Conservation (phyloP, 768 basidiomycete species). For the Gymnopilus junonius region DNA sequence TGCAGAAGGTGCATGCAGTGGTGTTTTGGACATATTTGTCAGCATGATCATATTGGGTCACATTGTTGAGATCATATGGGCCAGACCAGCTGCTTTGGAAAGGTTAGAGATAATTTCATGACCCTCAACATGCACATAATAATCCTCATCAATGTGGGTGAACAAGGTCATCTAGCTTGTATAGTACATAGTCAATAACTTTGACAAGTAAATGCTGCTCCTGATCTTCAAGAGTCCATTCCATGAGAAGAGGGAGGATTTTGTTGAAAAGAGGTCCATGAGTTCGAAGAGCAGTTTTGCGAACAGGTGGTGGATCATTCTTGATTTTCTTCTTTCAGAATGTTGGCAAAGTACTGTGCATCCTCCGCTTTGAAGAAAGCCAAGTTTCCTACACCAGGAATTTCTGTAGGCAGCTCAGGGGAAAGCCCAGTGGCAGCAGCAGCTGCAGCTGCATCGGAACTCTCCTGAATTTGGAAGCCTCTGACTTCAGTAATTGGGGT, state of each 20-base stretch:
- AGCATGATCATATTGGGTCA: slow-evolving; percentile 99
- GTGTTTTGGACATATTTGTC: slow-evolving; percentile 99
- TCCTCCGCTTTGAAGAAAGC: too few species aligned
- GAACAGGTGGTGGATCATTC: slow-evolving; percentile 97
- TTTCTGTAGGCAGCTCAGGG: too few species aligned
- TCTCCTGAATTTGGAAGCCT: too few species aligned
- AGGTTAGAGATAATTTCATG: too few species aligned
- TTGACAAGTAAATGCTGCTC: slow-evolving; percentile 98
- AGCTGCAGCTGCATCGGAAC: too few species aligned
- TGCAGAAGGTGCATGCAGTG: slow-evolving; percentile 97
- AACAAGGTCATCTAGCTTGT: slow-evolving; percentile 98
- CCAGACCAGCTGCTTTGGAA: too few species aligned
- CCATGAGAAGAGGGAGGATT: slow-evolving; percentile 97
- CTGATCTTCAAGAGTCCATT: slow-evolving; percentile 96
- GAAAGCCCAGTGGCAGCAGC: too few species aligned
- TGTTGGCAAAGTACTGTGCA: slow-evolving; percentile 96
- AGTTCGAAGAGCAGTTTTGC: slow-evolving; percentile 98
- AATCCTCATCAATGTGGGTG: slow-evolving; percentile 99
- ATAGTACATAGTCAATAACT: slow-evolving; percentile 97
- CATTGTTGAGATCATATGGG: too few species aligned
- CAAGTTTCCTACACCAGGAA: too few species aligned
- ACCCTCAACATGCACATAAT: too few species aligned
- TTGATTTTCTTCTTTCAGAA: slow-evolving; percentile 96
- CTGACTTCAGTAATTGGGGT: too few species aligned
- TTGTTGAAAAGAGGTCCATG: slow-evolving; percentile 99